These are phyloP conservation scores for Thielaviopsis punctulata DNA, from an alignment of 2,329 filamentous ascomycete species.

Conservation along the genomic window DNA sequence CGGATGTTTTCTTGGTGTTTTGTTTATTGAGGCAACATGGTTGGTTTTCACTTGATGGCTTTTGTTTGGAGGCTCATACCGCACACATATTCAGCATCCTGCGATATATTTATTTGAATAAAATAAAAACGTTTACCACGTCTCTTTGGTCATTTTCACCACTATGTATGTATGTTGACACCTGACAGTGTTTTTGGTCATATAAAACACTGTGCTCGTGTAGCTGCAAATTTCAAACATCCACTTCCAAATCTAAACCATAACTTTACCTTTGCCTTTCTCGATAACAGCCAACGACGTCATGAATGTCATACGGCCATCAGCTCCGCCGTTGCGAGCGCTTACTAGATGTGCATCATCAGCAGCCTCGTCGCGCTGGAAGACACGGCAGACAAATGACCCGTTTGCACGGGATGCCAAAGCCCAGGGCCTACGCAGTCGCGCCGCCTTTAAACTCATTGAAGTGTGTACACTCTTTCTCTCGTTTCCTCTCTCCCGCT, in stretches of 20 bases:
- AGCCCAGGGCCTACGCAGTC: slow-evolving; percentile 66
- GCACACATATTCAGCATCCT: too few relatives aligned
- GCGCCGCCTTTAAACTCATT: slow-evolving; percentile 83
- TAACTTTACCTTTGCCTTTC: background rate
- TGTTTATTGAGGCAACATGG: too few relatives aligned
- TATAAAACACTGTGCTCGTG: background rate
- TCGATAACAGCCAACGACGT: background rate
- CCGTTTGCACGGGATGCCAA: slow-evolving; percentile 56
- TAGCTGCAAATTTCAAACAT: background rate
- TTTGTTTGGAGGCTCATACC: background rate
- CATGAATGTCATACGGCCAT: background rate
- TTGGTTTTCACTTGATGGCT: background rate
- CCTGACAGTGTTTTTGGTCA: background rate
- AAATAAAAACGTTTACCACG: background rate
- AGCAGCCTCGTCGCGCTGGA: slow-evolving; percentile 44
- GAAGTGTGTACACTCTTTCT: slow-evolving; percentile 37
- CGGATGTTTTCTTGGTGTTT: background rate
- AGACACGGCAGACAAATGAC: slow-evolving; percentile 59
- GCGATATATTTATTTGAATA: too few relatives aligned
- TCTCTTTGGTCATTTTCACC: background rate
- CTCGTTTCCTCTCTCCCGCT: background rate
- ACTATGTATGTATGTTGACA: background rate
- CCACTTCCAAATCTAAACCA: background rate
- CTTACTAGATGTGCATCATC: slow-evolving; percentile 8
- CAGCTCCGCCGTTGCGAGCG: background rate